Evolutionary conservation across 177 flowering plant species (phyloP).

Genomic region (Vitis hybrid): DNA sequence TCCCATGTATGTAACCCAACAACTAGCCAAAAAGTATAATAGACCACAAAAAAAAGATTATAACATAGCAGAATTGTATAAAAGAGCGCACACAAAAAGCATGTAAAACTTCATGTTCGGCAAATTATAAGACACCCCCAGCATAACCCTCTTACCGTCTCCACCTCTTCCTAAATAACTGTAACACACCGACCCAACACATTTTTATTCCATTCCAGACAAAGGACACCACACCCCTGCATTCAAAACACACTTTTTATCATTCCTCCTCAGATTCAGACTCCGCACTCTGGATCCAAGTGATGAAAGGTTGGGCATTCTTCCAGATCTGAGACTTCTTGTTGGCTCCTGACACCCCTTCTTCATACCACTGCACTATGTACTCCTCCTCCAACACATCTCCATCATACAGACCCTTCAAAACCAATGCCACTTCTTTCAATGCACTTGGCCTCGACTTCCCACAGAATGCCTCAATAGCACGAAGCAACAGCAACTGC

Average conservation of each 20-base stretch:
- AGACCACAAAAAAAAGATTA: too few relatives aligned
- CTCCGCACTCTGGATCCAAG: conserved; percentile 38
- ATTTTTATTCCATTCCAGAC: too few relatives aligned
- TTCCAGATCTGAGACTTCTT: conserved; percentile 27
- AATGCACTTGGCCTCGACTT: conserved; percentile 12
- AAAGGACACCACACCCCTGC: too few relatives aligned
- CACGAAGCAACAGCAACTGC: conserved; percentile 23
- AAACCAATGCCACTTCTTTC: conserved; percentile 32
- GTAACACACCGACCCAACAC: too few relatives aligned
- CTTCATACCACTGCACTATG: conserved; percentile 29
- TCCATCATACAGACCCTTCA: conserved; percentile 31
- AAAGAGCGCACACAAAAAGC: too few relatives aligned
- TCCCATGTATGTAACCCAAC: too few relatives aligned
- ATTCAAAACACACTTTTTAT: background rate
- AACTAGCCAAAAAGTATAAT: too few relatives aligned
- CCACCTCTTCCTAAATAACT: too few relatives aligned
- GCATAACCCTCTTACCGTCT: too few relatives aligned
- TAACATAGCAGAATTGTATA: too few relatives aligned
- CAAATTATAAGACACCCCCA: too few relatives aligned
- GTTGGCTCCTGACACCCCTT: conserved; percentile 19
- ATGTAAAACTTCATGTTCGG: too few relatives aligned
- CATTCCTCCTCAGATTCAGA: conserved; percentile 34
- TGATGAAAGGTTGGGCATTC: conserved; percentile 29
- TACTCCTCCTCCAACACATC: conserved; percentile 35
- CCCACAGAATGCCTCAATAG: conserved; percentile 22